These are phyloP conservation scores for Cynara cardunculus DNA, from an alignment of 129 eudicot species.

Conservation along the genomic window DNA sequence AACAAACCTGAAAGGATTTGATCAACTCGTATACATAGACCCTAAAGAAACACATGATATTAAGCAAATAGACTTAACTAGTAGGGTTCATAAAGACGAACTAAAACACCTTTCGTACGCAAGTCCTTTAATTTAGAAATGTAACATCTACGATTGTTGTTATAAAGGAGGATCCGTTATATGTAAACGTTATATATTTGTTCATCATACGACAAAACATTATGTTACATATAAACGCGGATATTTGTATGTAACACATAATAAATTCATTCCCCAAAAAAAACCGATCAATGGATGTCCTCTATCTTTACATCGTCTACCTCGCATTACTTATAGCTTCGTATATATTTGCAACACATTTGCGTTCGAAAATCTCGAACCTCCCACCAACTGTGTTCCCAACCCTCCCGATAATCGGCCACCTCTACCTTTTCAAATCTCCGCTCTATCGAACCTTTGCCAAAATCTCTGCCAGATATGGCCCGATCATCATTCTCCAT, in stretches of 20 bases:
- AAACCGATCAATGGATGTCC: not conserved
- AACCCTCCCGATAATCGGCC: slow-evolving; percentile 52
- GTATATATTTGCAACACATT: slow-evolving; percentile 20
- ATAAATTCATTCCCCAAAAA: not conserved
- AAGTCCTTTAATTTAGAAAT: no score
- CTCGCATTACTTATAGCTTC: not conserved
- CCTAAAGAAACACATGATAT: no score
- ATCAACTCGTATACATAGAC: no score
- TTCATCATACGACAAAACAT: no score
- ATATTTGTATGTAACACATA: not conserved
- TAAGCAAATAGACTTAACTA: no score
- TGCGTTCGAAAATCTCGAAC: slow-evolving; percentile 25
- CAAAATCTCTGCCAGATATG: slow-evolving; percentile 18
- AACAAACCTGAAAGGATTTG: no score
- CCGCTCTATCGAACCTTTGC: slow-evolving; percentile 27
- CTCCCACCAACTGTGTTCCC: slow-evolving; percentile 53
- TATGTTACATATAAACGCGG: no score
- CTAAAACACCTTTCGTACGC: no score
- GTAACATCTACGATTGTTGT: no score
- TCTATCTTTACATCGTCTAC: not conserved
- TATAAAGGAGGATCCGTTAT: no score
- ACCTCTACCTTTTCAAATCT: slow-evolving; percentile 48
- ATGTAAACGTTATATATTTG: no score
- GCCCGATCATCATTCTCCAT: slow-evolving; percentile 20
- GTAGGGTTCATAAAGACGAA: no score